Percentiles rank a stretch among this genome's conserved stretches.
Evolutionary conservation across 129 eudicot genomes (phyloP).

Genomic region (Deinandra increscens): DNA sequence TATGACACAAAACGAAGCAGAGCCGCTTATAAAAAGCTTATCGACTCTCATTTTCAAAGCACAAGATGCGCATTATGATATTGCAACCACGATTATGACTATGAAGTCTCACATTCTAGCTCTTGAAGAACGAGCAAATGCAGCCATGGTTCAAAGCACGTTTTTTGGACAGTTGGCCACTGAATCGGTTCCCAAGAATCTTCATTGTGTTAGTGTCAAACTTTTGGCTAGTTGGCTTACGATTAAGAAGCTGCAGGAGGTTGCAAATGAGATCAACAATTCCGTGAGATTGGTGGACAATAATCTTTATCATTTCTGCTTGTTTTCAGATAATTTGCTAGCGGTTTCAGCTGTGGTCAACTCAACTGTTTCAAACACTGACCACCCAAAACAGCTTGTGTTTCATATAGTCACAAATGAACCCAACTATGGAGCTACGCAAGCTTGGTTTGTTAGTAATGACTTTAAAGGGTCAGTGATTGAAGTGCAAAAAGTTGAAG

Average conservation of each 20-base stretch:
- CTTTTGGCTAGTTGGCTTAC: slow-evolving; percentile 66
- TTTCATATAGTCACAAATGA: slow-evolving; percentile 81
- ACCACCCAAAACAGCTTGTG: slow-evolving; percentile 82
- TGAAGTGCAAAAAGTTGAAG: slow-evolving; percentile 68
- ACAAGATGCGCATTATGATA: slow-evolving; percentile 85
- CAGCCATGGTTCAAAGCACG: slow-evolving; percentile 74
- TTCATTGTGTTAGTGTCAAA: slow-evolving; percentile 59
- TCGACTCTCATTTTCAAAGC: slow-evolving; percentile 76
- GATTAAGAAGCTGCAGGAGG: slow-evolving; percentile 30
- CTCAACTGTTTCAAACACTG: slow-evolving; percentile 70
- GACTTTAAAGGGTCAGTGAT: slow-evolving; percentile 72
- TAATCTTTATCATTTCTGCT: slow-evolving; percentile 75
- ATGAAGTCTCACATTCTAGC: slow-evolving; percentile 89
- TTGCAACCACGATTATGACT: slow-evolving; percentile 85
- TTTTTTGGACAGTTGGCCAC: slow-evolving; percentile 79
- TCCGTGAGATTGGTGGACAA: slow-evolving; percentile 76
- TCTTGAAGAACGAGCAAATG: slow-evolving; percentile 81
- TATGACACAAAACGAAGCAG: slow-evolving; percentile 68
- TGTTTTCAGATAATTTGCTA: slow-evolving; percentile 73
- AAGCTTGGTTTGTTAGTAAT: slow-evolving; percentile 74
- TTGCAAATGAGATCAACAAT: slow-evolving; percentile 46
- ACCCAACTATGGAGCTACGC: slow-evolving; percentile 71
- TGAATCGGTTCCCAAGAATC: slow-evolving; percentile 70
- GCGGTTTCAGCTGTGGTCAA: slow-evolving; percentile 61
- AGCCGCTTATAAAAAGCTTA: slow-evolving; percentile 59